Conservation (phyloP, 257 asterid genomes). For the Mentha longifolia region DNA sequence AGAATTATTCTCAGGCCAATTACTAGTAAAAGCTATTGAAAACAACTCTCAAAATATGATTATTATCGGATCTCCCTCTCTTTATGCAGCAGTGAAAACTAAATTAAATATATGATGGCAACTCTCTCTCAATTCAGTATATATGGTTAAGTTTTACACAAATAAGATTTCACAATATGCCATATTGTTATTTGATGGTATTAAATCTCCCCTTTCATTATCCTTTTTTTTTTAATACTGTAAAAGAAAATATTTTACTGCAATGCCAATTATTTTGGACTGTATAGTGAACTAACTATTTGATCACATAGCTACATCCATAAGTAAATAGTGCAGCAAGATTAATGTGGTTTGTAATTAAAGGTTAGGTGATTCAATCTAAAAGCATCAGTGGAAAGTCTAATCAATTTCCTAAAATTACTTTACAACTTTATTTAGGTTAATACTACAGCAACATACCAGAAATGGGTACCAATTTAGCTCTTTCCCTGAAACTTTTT, state of each 20-base stretch:
- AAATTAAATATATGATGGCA: no score
- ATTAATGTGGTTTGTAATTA: not conserved
- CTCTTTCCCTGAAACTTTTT: not conserved
- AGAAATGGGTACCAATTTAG: not conserved
- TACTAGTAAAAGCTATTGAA: no score
- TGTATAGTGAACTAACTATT: not conserved
- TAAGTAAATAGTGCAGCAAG: not conserved
- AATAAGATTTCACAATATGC: not conserved
- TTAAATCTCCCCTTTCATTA: not conserved
- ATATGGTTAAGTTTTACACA: no score
- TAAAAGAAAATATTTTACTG: no score
- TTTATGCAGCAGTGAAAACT: no score
- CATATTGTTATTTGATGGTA: not conserved
- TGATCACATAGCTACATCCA: not conserved
- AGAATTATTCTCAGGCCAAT: no score
- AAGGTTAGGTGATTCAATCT: conserved; percentile 30
- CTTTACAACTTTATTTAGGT: conserved; percentile 8
- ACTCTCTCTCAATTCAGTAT: no score
- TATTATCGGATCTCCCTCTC: no score
- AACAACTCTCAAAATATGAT: no score
- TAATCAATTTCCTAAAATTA: conserved; percentile 28
- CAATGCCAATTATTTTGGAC: conserved; percentile 9
- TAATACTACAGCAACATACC: not conserved
- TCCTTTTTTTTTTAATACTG: no score
- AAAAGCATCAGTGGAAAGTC: conserved; percentile 23